Conservation (phyloP, 768 basidiomycete species). For the Amyloporia xantha region DNA sequence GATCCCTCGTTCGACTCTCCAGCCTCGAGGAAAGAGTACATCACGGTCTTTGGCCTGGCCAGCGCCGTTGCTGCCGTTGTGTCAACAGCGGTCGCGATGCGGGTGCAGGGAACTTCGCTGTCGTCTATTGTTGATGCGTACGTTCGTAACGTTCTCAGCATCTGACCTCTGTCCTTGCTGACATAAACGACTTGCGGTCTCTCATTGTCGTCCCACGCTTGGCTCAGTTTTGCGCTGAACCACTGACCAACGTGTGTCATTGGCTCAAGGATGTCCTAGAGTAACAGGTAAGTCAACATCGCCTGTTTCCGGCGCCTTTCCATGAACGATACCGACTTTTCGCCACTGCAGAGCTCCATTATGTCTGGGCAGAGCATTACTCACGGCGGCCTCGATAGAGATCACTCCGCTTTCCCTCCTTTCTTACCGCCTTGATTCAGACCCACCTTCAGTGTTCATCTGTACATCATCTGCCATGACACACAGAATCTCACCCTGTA, state of each 20-base stretch:
- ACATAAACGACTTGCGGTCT: neutral
- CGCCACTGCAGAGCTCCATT: too few relatives aligned
- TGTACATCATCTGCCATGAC: too few relatives aligned
- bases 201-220: neutral
- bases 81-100: constrained; percentile 2
- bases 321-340: too few relatives aligned
- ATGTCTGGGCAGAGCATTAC: too few relatives aligned
- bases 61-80: neutral
- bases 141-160: neutral
- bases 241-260: neutral
- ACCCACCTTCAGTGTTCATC: too few relatives aligned
- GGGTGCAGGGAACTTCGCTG: neutral
- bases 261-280: neutral
- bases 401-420: too few relatives aligned
- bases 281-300: too few relatives aligned
- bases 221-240: neutral
- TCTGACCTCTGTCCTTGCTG: too few relatives aligned
- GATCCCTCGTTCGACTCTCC: neutral
- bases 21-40: constrained; percentile 1
- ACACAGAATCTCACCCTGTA: too few relatives aligned
- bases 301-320: too few relatives aligned
- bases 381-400: too few relatives aligned
- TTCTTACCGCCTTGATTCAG: too few relatives aligned
- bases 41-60: neutral
- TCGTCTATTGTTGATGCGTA: constrained; percentile 1